Conservation (phyloP, 345 rosid genomes). For the Aegle marmelos region DNA sequence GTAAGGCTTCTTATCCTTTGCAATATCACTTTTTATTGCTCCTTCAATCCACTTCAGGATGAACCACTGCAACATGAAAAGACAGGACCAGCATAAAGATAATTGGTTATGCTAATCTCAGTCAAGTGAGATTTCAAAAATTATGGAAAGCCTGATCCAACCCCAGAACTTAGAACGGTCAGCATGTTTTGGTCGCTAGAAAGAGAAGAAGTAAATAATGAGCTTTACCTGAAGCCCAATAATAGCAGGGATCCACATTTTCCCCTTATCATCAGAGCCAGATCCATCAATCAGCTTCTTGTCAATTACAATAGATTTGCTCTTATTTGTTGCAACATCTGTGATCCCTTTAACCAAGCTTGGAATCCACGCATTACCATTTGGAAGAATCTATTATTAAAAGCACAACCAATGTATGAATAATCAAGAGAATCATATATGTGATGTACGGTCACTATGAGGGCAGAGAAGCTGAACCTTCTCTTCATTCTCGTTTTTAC, state of each 20-base stretch:
- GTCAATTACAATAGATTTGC: slow-evolving; percentile 53
- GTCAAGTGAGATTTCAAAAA: slow-evolving; percentile 6
- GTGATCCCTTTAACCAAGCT: slow-evolving; percentile 59
- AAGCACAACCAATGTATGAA: slow-evolving; percentile 1
- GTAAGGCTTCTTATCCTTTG: slow-evolving; percentile 35
- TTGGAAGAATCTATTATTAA: slow-evolving; percentile 56
- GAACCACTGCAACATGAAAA: slow-evolving; percentile 47
- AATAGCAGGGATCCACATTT: slow-evolving; percentile 57
- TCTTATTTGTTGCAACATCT: slow-evolving; percentile 56
- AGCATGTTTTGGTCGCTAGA: too few species aligned
- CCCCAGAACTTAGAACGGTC: too few species aligned
- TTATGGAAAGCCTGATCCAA: neutral
- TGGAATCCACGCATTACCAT: slow-evolving; percentile 71
- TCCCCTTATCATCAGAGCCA: slow-evolving; percentile 61
- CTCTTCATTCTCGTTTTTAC: slow-evolving; percentile 67
- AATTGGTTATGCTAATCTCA: neutral
- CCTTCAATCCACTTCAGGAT: slow-evolving; percentile 58
- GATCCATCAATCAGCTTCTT: slow-evolving; percentile 76
- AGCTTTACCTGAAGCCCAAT: slow-evolving; percentile 57
- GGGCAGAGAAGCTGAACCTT: slow-evolving; percentile 43
- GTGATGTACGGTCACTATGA: neutral
- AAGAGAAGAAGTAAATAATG: neutral
- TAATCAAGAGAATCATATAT: slow-evolving; percentile 2
- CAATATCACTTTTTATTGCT: slow-evolving; percentile 55
- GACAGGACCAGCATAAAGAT: neutral